Conservation (phyloP, 345 rosid genomes). For the Anastatica hierochuntica region DNA sequence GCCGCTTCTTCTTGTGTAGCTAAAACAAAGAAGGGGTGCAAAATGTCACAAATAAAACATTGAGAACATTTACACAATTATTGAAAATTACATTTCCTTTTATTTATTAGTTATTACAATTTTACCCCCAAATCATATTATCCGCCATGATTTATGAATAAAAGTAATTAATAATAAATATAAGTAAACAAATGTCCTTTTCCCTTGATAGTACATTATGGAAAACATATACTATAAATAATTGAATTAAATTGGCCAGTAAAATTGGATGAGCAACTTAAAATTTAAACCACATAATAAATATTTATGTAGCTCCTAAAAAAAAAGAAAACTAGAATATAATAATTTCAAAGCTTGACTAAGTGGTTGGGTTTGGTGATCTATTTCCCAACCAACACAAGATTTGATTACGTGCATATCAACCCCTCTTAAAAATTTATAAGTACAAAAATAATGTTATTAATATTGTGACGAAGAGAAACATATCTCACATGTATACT, state of each 20-base stretch:
- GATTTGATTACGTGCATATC: conserved; percentile 24
- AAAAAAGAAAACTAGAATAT: neutral
- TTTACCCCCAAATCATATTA: neutral
- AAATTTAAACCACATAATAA: conserved; percentile 9
- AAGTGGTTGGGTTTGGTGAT: conserved; percentile 35
- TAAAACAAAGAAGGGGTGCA: conserved; percentile 32
- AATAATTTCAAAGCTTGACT: conserved; percentile 14
- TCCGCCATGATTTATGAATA: too few relatives aligned
- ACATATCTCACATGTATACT: too few relatives aligned
- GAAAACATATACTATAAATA: conserved; percentile 10
- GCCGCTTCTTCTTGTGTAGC: conserved; percentile 99
- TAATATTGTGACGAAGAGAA: too few relatives aligned
- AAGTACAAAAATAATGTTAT: neutral
- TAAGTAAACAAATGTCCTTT: neutral
- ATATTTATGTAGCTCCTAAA: neutral
- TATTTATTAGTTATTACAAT: neutral
- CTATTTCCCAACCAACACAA: conserved; percentile 29
- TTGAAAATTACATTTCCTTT: neutral
- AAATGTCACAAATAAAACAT: conserved; percentile 1
- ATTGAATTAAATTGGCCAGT: conserved; percentile 20
- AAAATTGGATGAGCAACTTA: conserved; percentile 26
- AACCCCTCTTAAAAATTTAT: conserved; percentile 1
- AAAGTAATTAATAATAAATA: neutral
- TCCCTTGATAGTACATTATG: conserved; percentile 1
- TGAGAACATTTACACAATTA: neutral